A percentile compares a stretch with the other conserved stretches of the same genome.
These are phyloP conservation scores for Ceratocystis cacaofunesta DNA, from an alignment of 2,329 filamentous ascomycete species.

Conservation along the genomic window DNA sequence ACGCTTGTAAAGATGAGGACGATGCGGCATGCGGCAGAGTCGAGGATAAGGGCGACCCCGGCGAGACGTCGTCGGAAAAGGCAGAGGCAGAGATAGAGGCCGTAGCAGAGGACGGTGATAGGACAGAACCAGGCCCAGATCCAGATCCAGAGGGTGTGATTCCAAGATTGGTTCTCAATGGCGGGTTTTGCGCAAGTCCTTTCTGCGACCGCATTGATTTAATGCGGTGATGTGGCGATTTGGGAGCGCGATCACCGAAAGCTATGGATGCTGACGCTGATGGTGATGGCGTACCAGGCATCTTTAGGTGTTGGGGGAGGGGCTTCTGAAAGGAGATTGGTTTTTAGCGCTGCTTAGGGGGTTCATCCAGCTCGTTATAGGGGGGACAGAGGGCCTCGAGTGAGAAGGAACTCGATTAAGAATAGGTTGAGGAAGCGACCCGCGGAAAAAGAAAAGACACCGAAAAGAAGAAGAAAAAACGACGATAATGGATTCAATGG, in stretches of 20 bases:
- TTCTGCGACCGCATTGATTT: slow-evolving; percentile 15
- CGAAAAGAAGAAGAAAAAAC: neutral
- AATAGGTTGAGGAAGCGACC: neutral
- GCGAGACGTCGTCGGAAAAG: neutral
- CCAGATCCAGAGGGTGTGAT: neutral
- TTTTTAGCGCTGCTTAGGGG: slow-evolving; percentile 1
- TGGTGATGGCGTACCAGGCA: slow-evolving; percentile 9
- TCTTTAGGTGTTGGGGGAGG: neutral
- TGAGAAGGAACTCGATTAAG: too few species aligned
- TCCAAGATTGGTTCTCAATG: neutral
- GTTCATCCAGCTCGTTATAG: neutral
- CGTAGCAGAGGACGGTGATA: neutral
- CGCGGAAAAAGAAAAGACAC: neutral
- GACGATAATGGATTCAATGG: neutral
- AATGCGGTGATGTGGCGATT: slow-evolving; percentile 8
- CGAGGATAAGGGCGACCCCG: neutral
- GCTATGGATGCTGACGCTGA: neutral
- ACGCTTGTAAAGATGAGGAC: slow-evolving; percentile 7
- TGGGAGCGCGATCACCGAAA: slow-evolving; percentile 3
- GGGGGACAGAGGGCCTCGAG: neutral
- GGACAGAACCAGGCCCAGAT: neutral
- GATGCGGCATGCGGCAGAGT: slow-evolving; percentile 6
- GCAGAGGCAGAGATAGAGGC: slow-evolving; percentile 1
- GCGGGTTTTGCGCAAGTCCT: neutral
- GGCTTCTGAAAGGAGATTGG: neutral